These are phyloP conservation scores for Pholiota microspora DNA, from an alignment of 768 basidiomycete species.

Conservation along the genomic window DNA sequence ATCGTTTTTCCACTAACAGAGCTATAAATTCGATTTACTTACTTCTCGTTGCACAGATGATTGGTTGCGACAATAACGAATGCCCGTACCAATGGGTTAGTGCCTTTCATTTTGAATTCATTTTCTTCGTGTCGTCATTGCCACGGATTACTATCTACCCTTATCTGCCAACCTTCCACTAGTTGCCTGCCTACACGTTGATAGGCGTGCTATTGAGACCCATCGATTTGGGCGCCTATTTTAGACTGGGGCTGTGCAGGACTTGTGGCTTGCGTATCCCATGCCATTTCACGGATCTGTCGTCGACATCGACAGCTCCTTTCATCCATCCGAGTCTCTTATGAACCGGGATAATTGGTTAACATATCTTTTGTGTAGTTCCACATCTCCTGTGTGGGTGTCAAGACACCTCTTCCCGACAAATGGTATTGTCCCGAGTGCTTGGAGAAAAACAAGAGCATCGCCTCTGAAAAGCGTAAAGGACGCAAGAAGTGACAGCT, in stretches of 20 bases:
- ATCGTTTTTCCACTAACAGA: neutral
- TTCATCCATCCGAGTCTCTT: neutral
- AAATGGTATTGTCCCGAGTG: slow-evolving; percentile 60
- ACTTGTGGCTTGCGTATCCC: neutral
- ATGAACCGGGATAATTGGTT: neutral
- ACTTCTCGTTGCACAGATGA: slow-evolving; percentile 47
- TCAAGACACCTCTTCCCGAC: slow-evolving; percentile 45
- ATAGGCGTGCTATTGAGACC: neutral
- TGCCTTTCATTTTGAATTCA: slow-evolving; percentile 2
- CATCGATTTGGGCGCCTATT: neutral
- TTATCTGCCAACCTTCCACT: neutral
- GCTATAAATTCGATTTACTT: neutral
- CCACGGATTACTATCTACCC: neutral
- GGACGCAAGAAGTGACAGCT: slow-evolving; percentile 34
- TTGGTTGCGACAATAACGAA: slow-evolving; percentile 67
- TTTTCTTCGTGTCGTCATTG: neutral
- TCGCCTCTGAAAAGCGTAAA: slow-evolving; percentile 31
- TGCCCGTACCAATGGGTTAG: slow-evolving; percentile 73
- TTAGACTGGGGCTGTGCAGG: neutral
- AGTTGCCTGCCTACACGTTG: neutral
- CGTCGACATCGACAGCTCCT: neutral
- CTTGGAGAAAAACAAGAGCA: slow-evolving; percentile 30
- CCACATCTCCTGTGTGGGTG: slow-evolving; percentile 57
- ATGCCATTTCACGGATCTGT: neutral
- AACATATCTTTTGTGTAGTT: slow-evolving; percentile 35